phyloP scores from a whole-genome alignment of 768 basidiomycete species.

The Tulasnella sp. region DNA sequence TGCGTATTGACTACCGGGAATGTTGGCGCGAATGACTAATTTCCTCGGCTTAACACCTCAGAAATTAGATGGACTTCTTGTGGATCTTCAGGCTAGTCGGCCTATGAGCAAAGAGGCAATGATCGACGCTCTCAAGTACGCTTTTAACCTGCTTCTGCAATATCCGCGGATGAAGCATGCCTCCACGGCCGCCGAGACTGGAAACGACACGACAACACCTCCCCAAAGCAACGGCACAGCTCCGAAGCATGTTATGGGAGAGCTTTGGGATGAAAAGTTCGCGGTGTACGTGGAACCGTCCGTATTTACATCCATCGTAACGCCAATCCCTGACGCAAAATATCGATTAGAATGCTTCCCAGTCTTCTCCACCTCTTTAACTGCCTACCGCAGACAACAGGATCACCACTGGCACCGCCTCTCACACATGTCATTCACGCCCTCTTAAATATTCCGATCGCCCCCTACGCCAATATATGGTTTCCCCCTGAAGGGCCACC shows the following conservation, averaged over 20 bases:
- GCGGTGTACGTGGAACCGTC: conserved; percentile 34
- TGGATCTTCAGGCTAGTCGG: conserved; percentile 29
- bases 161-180: conserved; percentile 45
- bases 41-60: conserved; percentile 2
- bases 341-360: conserved; percentile 47
- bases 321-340: neutral
- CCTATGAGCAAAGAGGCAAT: conserved; percentile 60
- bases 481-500: conserved; percentile 34
- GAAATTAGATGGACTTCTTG: conserved; percentile 21
- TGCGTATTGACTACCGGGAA: conserved; percentile 10
- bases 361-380: conserved; percentile 63
- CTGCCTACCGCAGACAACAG: conserved; percentile 48
- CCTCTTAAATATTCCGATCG: conserved; percentile 67
- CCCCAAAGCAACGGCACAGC: neutral
- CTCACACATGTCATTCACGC: conserved; percentile 74
- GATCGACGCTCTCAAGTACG: conserved; percentile 73
- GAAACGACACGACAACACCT: neutral
- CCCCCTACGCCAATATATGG: conserved; percentile 51
- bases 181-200: conserved; percentile 4
- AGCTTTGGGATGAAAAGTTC: conserved; percentile 21
- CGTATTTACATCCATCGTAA: neutral
- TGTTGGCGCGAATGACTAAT: neutral
- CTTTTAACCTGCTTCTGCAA: conserved; percentile 69
- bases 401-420: conserved; percentile 57
- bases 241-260: conserved; percentile 19